phyloP scores from a whole-genome alignment of 164 flowering plant genomes.

The Tetrastigma voinierianum region DNA sequence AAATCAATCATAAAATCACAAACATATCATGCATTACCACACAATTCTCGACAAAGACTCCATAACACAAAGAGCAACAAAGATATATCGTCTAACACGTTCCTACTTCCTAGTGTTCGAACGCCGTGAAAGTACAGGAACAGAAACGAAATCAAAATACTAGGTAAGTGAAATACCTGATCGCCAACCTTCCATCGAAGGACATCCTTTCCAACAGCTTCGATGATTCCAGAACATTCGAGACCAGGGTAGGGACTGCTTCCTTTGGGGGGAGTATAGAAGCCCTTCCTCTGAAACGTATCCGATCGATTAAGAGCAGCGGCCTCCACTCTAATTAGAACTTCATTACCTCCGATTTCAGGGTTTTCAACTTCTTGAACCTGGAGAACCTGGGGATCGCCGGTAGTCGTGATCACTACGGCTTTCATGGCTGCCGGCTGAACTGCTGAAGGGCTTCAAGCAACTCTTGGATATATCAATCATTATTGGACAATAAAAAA shows the following conservation, averaged over 20 bases:
- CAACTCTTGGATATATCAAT: no score
- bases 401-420: conserved; percentile 65
- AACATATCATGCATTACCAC: no score
- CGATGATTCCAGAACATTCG: conserved; percentile 81
- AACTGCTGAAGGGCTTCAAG: no score
- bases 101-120: no score
- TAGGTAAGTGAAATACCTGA: conserved; percentile 39
- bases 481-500: no score
- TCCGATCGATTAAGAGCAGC: conserved; percentile 84
- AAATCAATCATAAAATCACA: no score
- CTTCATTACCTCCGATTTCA: conserved; percentile 60
- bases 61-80: not conserved
- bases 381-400: conserved; percentile 78
- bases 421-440: conserved; percentile 57
- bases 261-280: conserved; percentile 68
- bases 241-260: conserved; percentile 72
- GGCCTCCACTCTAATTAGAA: conserved; percentile 70
- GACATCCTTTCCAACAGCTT: conserved; percentile 65
- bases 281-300: conserved; percentile 61
- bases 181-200: conserved; percentile 90
- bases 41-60: not conserved
- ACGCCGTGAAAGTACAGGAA: no score
- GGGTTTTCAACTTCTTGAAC: conserved; percentile 81
- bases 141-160: not conserved
- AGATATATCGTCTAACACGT: no score